phyloP scores from a whole-genome alignment of 2,329 filamentous ascomycete species.

The Knufia petricola region DNA sequence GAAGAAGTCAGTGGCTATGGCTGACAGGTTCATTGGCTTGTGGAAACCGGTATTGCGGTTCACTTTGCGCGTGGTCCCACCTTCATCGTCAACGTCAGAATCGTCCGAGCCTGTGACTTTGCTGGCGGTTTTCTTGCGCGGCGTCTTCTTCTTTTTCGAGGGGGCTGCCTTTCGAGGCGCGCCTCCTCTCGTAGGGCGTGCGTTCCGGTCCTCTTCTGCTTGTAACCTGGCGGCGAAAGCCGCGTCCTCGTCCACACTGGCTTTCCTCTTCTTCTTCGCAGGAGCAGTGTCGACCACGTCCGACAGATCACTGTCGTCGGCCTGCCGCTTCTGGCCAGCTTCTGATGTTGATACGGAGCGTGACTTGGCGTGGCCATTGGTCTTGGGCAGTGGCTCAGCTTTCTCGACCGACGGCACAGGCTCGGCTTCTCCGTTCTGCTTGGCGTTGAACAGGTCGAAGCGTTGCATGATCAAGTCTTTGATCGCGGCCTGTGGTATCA shows the following conservation, averaged over 20 bases:
- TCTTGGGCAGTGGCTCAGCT: slow-evolving; percentile 19
- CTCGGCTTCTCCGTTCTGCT: slow-evolving; percentile 32
- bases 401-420: slow-evolving; percentile 25
- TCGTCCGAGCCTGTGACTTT: slow-evolving; percentile 47
- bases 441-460: slow-evolving; percentile 59
- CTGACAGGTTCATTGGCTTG: slow-evolving; percentile 39
- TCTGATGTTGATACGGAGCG: slow-evolving; percentile 26
- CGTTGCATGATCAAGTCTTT: slow-evolving; percentile 63
- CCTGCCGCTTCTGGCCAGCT: slow-evolving; percentile 34
- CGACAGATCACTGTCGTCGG: slow-evolving; percentile 32
- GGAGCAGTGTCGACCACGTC: slow-evolving; percentile 32
- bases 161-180: slow-evolving; percentile 48
- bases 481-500: slow-evolving; percentile 49
- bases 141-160: slow-evolving; percentile 54
- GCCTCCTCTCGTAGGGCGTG: slow-evolving; percentile 67
- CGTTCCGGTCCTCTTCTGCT: slow-evolving; percentile 75
- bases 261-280: slow-evolving; percentile 53
- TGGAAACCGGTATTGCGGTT: slow-evolving; percentile 85
- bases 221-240: slow-evolving; percentile 79
- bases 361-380: slow-evolving; percentile 29
- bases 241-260: slow-evolving; percentile 70
- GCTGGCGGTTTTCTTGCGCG: slow-evolving; percentile 56
- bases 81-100: slow-evolving; percentile 60
- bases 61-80: slow-evolving; percentile 51
- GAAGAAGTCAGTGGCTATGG: slow-evolving; percentile 36